Evolutionary conservation across 257 asterid species (phyloP), one percentile per base, ranked within the genome.

Genomic region (Solanum bulbocastanum): DNA sequence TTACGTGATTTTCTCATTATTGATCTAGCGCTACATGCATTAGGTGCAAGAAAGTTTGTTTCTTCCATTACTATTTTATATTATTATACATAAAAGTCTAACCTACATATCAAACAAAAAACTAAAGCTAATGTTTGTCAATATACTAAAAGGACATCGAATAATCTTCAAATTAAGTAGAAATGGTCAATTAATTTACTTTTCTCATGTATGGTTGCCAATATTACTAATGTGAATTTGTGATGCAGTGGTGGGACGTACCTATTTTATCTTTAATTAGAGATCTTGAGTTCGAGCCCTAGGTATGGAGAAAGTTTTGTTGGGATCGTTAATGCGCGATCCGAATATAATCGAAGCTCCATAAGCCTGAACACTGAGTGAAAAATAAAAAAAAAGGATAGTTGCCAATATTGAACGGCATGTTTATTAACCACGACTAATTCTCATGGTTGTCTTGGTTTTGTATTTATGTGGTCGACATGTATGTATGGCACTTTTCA

Each of bases 391-490:
- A 15, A 15, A 15, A 49, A 49, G 6, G 4, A 27, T 68, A 40
- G 87, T 89, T 89, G 89, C 88, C 91, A 84, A 39, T 13, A 75
- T 82, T 36, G 85, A 84, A 78, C 82, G 89, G 87, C 87, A 20
- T 27, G 71, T 60, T 52, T 79, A 74, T 23, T 6, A 84, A 52
- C 86, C 85, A 39, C 84, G 27, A 71, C 85, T 83, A 62, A 62
- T 16, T 74, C 58, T 27, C 5, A 42, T 79, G 85, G 85, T 79
- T 79, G 66, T 44, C 66, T 15, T 79, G 85, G 66, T 44, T 79
- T 46, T 27, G 85, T 79, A 44, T 42, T 35, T 86, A 60, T 36
- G 79, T 75, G 89, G 78, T 82, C 52, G 56, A 27, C 85, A 79
- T 27, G 65, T 44, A 79, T 78, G n/a, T 39, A 13, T 39, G 65